Percentiles rank a stretch among this genome's conserved stretches.
These are phyloP conservation scores for Haematococcus lacustris DNA, from an alignment of 139 green algal genomes.

Conservation along the genomic window DNA sequence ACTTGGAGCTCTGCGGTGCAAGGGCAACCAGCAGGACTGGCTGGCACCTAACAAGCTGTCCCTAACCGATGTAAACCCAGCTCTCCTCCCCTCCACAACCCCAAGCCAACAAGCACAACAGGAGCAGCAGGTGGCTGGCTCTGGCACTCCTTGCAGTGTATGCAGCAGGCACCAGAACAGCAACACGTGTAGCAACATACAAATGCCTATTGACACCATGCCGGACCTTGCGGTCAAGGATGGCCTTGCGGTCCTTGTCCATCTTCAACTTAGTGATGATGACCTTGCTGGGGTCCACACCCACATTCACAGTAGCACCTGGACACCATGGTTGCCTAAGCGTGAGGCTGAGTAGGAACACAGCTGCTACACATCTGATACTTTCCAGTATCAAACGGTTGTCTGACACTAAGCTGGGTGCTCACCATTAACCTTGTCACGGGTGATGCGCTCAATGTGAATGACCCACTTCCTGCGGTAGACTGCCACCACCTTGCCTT, in stretches of 20 bases:
- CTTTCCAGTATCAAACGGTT: too few species aligned
- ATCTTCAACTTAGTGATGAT: slow-evolving; percentile 99
- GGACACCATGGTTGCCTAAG: background rate
- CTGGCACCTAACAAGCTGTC: too few species aligned
- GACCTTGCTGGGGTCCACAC: slow-evolving; percentile 95
- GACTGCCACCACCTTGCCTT: slow-evolving; percentile 95
- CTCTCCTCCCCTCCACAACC: too few species aligned
- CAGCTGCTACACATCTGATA: too few species aligned
- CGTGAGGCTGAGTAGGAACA: background rate
- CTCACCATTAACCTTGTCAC: slow-evolving; percentile 98
- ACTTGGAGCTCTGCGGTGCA: too few species aligned
- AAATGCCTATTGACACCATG: background rate
- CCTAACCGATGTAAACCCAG: too few species aligned
- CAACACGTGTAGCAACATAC: slow-evolving; percentile 23
- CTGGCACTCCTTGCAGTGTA: too few species aligned
- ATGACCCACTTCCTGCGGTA: slow-evolving; percentile 99
- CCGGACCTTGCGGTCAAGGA: slow-evolving; percentile 95
- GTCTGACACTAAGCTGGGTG: too few species aligned
- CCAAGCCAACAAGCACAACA: too few species aligned
- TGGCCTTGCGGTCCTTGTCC: slow-evolving; percentile 92
- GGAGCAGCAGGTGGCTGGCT: too few species aligned
- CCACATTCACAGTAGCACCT: slow-evolving; percentile 89
- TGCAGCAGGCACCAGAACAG: too few species aligned
- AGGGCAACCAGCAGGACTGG: too few species aligned
- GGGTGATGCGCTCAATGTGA: slow-evolving; percentile 95